phyloP scores from a whole-genome alignment of 1,284 basidiomycete species.

The Ceraceosorus bombacis region DNA sequence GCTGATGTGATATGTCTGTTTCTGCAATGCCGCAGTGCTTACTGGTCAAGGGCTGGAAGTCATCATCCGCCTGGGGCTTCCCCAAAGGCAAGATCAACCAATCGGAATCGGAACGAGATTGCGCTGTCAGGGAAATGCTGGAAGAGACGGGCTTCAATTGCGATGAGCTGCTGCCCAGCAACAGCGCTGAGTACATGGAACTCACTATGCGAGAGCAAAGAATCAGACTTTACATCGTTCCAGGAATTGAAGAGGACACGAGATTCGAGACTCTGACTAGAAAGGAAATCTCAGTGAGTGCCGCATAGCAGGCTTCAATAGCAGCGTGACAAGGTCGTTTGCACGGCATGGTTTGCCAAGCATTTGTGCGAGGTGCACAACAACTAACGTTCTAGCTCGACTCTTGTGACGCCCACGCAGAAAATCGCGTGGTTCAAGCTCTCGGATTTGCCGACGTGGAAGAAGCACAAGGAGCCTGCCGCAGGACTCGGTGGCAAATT shows the following conservation, averaged over 20 bases:
- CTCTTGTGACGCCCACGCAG: slow-evolving; percentile 50
- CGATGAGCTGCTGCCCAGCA: slow-evolving; percentile 24
- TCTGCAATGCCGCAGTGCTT: slow-evolving; percentile 54
- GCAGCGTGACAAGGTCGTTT: too few species aligned
- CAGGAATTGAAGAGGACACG: slow-evolving; percentile 80
- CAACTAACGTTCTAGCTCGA: too few species aligned
- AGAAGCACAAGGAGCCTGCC: slow-evolving; percentile 61
- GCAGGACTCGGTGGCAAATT: slow-evolving; percentile 61
- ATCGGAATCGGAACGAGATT: slow-evolving; percentile 55
- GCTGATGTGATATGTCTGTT: too few species aligned
- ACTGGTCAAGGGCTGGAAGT: slow-evolving; percentile 85
- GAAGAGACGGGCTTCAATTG: slow-evolving; percentile 48
- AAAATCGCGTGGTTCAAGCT: slow-evolving; percentile 95
- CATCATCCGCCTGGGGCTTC: slow-evolving; percentile 92
- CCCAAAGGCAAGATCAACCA: slow-evolving; percentile 99
- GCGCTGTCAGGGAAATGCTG: slow-evolving; percentile 56
- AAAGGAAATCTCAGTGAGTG: slow-evolving; percentile 92
- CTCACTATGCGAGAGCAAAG: slow-evolving; percentile 79
- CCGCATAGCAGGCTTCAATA: too few species aligned
- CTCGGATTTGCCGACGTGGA: slow-evolving; percentile 86
- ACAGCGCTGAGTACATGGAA: slow-evolving; percentile 62
- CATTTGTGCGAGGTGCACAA: too few species aligned
- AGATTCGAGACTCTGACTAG: slow-evolving; percentile 86
- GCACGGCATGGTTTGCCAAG: too few species aligned
- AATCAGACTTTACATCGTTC: slow-evolving; percentile 85